Evolutionary conservation across 192 early-diverging fungal species (phyloP), one percentile per base, ranked within the genome.

Genomic region (Coemansia sp.): DNA sequence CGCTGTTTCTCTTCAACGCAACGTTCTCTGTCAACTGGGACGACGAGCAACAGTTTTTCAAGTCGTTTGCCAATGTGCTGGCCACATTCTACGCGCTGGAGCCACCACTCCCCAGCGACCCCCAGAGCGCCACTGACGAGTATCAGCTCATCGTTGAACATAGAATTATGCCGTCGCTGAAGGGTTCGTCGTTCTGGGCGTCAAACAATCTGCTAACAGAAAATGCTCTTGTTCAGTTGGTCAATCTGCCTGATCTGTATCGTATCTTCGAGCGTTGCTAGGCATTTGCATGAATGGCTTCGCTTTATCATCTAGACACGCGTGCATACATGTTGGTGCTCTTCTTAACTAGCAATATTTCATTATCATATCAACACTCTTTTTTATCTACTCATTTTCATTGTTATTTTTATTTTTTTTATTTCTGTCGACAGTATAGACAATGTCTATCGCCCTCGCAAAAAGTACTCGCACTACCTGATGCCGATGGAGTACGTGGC

Each of bases 231-330:
- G 79, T 94, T 4, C 89, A 94, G 68, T 76, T 99, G 17, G 92
- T 91, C 2, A 88, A 93, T 69, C 84, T 96, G 62, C 88, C 90
- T 23, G 94, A 98, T 68, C 82, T 99, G 29, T 99, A 99, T 78
- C 93, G 89, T 29, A 91, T 98, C 39, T 99, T 99, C 88, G 97
- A 99, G 70, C 82, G 97, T n/a, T 99, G 96, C 77, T 98, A 84
- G 80, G 8, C 2, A n/a, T 19, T 6, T 48, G 34, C n/a, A 48
- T 21, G 45, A 17, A 48, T 21, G 9, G 9, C 39, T 1, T 41
- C 9, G 3, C n/a, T 48, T 5, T 17, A 10, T 2, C n/a, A 48
- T 57, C 53, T 32, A 57, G 53, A 31, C 53, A 15, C 53, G 3
- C 29, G 1, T 31, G 53, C 53, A 31, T 50, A 21, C 21, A 23